A percentile compares a stretch with the other conserved stretches of the same genome.
These are phyloP conservation scores for Naganishia randhawae DNA, from an alignment of 768 basidiomycete genomes.

Conservation along the genomic window DNA sequence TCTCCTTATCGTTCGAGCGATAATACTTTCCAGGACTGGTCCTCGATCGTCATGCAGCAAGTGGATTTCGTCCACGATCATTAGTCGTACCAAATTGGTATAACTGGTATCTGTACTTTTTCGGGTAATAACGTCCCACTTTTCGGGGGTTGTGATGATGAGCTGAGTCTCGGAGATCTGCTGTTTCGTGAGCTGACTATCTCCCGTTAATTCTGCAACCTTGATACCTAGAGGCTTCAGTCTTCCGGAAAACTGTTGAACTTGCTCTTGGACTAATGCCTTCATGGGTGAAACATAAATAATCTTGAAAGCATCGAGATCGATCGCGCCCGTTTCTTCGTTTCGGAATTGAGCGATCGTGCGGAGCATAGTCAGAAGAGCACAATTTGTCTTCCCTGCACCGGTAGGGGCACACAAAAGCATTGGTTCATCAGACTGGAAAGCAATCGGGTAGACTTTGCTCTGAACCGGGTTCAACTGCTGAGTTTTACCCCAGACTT, in stretches of 20 bases:
- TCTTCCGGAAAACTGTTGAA: constrained; percentile 82
- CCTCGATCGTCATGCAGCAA: constrained; percentile 96
- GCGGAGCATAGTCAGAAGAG: constrained; percentile 88
- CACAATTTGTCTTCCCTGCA: constrained; percentile 99
- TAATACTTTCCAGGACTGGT: constrained; percentile 85
- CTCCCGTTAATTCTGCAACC: constrained; percentile 93
- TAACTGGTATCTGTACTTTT: constrained; percentile 96
- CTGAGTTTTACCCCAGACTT: constrained; percentile 67
- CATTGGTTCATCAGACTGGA: constrained; percentile 83
- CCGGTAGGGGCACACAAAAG: constrained; percentile 96
- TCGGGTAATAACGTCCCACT: constrained; percentile 98
- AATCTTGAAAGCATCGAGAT: constrained; percentile 87
- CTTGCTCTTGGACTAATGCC: constrained; percentile 97
- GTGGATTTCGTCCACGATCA: constrained; percentile 98
- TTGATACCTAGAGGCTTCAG: constrained; percentile 69
- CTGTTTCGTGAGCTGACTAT: constrained; percentile 95
- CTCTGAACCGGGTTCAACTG: constrained; percentile 87
- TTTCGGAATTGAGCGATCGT: constrained; percentile 85
- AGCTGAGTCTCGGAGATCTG: constrained; percentile 96
- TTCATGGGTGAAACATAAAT: constrained; percentile 99
- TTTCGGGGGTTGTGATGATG: constrained; percentile 97
- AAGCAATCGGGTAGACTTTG: constrained; percentile 86
- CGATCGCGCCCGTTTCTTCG: constrained; percentile 71
- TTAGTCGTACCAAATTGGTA: constrained; percentile 89
- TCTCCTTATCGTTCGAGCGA: constrained; percentile 81